Evolutionary conservation across 2,329 filamentous ascomycete genomes (phyloP), one percentile per base, ranked within the genome.

Genomic region (Fusarium cicatricum): DNA sequence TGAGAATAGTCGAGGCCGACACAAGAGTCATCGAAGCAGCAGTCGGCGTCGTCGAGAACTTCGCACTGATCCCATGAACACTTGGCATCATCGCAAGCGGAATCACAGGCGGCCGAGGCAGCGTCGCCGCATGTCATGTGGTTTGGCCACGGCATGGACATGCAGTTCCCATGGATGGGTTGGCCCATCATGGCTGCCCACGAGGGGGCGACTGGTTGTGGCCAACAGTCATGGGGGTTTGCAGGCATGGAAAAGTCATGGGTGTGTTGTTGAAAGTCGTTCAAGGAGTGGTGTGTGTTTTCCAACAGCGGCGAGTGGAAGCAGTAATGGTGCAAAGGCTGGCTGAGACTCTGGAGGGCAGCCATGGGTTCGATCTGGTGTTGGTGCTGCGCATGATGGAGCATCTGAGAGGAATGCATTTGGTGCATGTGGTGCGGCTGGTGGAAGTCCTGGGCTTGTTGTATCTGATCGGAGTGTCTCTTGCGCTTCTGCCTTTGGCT

Each of bases 1-100:
- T 61, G 40, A 16, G 54, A 60, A 14, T 55, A 67, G 46, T 60
- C 67, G 23, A 70, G 62, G 19, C 53, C 60, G 16, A 62, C 60
- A 58, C 75, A 78, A 7, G 70, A 66, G 29, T 70, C 68, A 46
- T 76, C 72, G 23, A 71, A 71, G 51, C 77, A 78, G 43, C 74
- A 73, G 38, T 75, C 66, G 41, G 60, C 71, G 16, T 67, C 67
- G 19, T 68, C 67, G 17, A 58, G 63, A 5, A 72, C 71, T 36
- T 68, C 74, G 42, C 63, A 77, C 37, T 76, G 66, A 58, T 71
- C 74, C 33, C 67, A 64, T 26, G 23, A 4, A 41, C 75, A 76
- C 38, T 64, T 60, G 46, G 42, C 36, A 23, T 55, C 56, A 15
- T 50, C 72, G 47, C 75, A 78, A 11, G 72, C 65, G 15, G 73